Evolutionary conservation across 2,329 filamentous ascomycete genomes (phyloP).

Genomic region (Fusarium oxysporum): DNA sequence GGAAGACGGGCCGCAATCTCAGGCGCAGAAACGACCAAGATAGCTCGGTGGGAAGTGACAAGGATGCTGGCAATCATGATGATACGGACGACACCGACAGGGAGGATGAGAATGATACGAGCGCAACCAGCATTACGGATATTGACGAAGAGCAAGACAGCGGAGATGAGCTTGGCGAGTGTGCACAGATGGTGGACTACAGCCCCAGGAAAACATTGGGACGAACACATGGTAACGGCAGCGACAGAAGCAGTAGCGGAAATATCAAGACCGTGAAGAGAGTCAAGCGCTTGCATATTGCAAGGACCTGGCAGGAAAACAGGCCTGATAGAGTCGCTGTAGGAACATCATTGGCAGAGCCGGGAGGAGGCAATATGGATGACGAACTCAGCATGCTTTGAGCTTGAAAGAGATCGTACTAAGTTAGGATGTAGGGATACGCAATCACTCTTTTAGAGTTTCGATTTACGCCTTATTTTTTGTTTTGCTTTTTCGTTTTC

Average conservation of each 20-base stretch:
- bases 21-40: background rate
- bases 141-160: slow-evolving; percentile 27
- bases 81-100: slow-evolving; percentile 14
- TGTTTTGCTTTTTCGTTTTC: background rate
- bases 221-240: background rate
- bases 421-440: background rate
- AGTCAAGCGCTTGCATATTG: slow-evolving; percentile 33
- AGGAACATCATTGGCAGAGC: slow-evolving; percentile 17
- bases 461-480: background rate
- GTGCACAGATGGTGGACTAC: slow-evolving; percentile 9
- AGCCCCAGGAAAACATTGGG: background rate
- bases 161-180: slow-evolving; percentile 39
- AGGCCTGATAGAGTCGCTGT: slow-evolving; percentile 16
- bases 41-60: slow-evolving; percentile 18
- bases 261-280: slow-evolving; percentile 13
- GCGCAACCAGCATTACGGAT: slow-evolving; percentile 22
- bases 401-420: background rate
- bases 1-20: slow-evolving; percentile 15
- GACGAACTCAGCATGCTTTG: slow-evolving; percentile 36
- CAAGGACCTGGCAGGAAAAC: slow-evolving; percentile 18
- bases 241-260: background rate
- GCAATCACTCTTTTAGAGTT: background rate
- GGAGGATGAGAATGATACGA: slow-evolving; percentile 27
- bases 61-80: slow-evolving; percentile 19
- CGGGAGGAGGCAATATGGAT: slow-evolving; percentile 18